A percentile compares a stretch with the other conserved stretches of the same genome.
phyloP scores from a whole-genome alignment of 345 rosid species.

The Rhodamnia argentea region DNA sequence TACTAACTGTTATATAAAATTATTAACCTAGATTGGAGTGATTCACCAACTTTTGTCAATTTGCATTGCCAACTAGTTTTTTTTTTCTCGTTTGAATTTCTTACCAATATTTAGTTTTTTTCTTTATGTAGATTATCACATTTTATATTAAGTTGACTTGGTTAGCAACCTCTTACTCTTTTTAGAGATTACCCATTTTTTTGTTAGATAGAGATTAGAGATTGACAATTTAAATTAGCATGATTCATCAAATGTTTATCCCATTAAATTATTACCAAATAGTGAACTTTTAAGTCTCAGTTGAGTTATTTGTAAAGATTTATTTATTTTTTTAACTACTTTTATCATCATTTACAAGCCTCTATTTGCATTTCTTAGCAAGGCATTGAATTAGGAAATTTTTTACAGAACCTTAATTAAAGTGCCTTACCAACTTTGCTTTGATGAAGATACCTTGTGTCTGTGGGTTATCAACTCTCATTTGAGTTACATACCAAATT shows the following conservation, averaged over 20 bases:
- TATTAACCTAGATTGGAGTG: not conserved
- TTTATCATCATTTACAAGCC: not conserved
- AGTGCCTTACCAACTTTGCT: not conserved
- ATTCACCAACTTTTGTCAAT: not conserved
- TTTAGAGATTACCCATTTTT: not conserved
- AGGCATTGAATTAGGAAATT: too few species aligned
- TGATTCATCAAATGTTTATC: not conserved
- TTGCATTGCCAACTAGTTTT: not conserved
- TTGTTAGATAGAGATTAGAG: not conserved
- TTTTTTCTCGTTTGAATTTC: not conserved
- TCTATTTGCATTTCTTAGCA: not conserved
- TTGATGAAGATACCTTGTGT: not conserved
- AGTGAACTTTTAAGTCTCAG: not conserved
- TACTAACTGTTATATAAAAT: not conserved
- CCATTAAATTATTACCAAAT: not conserved
- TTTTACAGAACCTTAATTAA: not conserved
- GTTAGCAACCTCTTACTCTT: not conserved
- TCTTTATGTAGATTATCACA: not conserved
- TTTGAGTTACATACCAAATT: not conserved
- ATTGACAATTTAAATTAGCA: not conserved
- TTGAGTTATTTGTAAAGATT: not conserved
- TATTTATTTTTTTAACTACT: not conserved
- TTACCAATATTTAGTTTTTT: not conserved
- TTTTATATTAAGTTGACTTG: not conserved
- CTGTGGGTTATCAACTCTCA: not conserved